Evolutionary conservation across 495 filamentous ascomycete species (phyloP).

Genomic region (Neurospora sp.): DNA sequence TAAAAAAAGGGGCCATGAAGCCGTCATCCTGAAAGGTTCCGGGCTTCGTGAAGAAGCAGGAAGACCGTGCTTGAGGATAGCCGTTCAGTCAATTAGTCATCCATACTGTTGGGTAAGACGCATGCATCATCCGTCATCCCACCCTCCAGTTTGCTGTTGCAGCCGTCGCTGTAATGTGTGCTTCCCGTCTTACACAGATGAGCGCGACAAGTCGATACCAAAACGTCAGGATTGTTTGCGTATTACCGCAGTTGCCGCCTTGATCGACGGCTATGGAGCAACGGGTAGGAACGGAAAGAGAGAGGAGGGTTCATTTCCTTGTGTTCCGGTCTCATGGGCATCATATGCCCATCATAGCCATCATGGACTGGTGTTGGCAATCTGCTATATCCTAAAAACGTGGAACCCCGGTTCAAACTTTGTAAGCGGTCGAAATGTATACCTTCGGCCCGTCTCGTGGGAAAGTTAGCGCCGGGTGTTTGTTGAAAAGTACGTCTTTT

Average conservation of each 20-base stretch:
- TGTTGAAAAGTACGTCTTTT: background rate
- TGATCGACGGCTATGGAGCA: background rate
- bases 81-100: background rate
- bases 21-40: background rate
- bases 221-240: background rate
- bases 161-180: background rate
- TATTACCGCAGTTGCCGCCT: background rate
- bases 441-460: background rate
- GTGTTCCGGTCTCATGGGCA: background rate
- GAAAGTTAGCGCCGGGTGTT: background rate
- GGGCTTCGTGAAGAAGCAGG: background rate
- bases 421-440: background rate
- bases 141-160: background rate
- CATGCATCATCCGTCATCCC: background rate
- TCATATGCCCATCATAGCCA: background rate
- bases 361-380: background rate
- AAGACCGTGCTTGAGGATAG: background rate
- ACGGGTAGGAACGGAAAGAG: background rate
- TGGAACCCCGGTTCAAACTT: background rate
- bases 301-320: background rate
- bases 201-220: background rate
- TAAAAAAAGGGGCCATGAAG: background rate
- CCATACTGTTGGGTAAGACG: background rate
- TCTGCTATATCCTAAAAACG: background rate
- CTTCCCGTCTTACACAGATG: background rate